phyloP scores from a whole-genome alignment of 257 asterid genomes.

The Nicotiana tabacum region DNA sequence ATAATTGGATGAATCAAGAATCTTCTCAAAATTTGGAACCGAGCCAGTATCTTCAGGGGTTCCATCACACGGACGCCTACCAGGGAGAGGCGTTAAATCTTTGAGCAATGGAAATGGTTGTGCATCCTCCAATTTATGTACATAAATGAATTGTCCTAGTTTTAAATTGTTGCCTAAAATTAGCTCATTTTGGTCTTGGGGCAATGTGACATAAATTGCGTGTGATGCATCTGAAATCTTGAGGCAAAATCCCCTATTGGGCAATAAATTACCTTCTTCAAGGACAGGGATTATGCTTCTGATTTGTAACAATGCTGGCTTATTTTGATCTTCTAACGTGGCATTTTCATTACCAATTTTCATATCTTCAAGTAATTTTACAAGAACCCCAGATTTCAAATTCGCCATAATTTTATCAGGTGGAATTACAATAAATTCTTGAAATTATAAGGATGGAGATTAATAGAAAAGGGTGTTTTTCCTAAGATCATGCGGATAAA shows the following conservation, averaged over 20 bases:
- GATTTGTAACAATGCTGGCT: conserved; percentile 51
- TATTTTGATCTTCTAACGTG: conserved; percentile 18
- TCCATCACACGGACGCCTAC: conserved; percentile 55
- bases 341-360: conserved; percentile 17
- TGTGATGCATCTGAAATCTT: conserved; percentile 70
- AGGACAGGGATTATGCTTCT: conserved; percentile 72
- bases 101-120: conserved; percentile 55
- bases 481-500: neutral
- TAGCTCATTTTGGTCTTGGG: conserved; percentile 58
- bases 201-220: conserved; percentile 51
- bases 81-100: conserved; percentile 55
- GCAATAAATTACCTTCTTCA: conserved; percentile 72
- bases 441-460: neutral
- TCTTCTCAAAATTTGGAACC: conserved; percentile 21
- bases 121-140: conserved; percentile 38
- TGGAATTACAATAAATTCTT: neutral
- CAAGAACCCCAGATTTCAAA: conserved; percentile 53
- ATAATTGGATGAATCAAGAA: conserved; percentile 23
- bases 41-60: conserved; percentile 45
- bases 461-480: neutral
- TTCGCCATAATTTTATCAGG: conserved; percentile 30
- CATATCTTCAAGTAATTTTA: conserved; percentile 55
- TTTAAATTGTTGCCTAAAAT: conserved; percentile 48
- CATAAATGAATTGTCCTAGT: conserved; percentile 64
- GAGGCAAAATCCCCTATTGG: conserved; percentile 59